Evolutionary conservation across 371 early-diverging fungal genomes (phyloP), one percentile per base, ranked within the genome.

Genomic region (Circinella minor): DNA sequence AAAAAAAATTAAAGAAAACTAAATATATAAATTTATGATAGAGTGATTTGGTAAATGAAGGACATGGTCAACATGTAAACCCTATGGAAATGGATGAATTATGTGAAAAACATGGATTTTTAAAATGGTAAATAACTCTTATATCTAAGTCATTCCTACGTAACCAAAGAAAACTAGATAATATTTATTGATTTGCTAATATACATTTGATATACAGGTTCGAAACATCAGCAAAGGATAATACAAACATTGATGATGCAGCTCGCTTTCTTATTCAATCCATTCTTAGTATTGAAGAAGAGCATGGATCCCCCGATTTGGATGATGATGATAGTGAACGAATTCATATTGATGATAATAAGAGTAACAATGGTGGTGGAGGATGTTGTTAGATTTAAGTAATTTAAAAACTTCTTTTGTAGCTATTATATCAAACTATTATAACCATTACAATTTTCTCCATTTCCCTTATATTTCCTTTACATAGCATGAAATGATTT

Each of bases 201-300:
- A 66, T 13, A 10, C 9, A 57, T 13, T 13, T 18, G 15, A 6
- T 15, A 1, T 54, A 15, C 68, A 88, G 90, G 88, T 90, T 88
- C 70, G 85, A 85, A 38, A 89, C 90, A 14, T 89, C 89, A 9
- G 90, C 90, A 5, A 90, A 90, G 63, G 88, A 89, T 34, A 89
- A 90, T 71, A 86, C 71, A 55, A 89, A 90, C 49, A 86, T 90
- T 63, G 89, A 90, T 48, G 88, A 90, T 67, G 90, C 90, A 27
- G 78, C 87, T 4, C 85, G 86, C 11, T 77, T 80, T 65, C 71
- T 90, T 61, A 79, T 89, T 46, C 63, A 77, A 36, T 60, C 80
- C 18, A 75, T 84, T 51, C 61, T 84, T 20, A 71, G 71, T 17
- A 67, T 84, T 5, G 81, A 84, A 67, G 77, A 81, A 74, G 80